Base-by-base conservation (phyloP, 2,329 filamentous ascomycete species). In the Venturia nashicola region DNA sequence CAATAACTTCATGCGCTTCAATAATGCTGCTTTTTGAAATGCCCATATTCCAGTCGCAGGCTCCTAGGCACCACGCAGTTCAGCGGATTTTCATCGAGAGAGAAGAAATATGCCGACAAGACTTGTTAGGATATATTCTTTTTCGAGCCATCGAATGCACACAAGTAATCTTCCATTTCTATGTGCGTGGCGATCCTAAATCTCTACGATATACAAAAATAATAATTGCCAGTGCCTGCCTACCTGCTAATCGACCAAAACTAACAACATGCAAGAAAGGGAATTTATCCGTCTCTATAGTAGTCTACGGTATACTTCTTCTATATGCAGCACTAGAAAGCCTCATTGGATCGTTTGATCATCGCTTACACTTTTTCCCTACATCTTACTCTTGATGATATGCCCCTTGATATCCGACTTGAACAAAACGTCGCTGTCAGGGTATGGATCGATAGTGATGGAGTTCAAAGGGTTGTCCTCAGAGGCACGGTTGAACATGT, bases 401-500 rank as follows among this genome's bases (percentile, higher is more conserved):
- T 57, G 51, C 5, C 51, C 51, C 51, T 57, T 36, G 51, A 57
- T 57, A 11, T 57, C 51, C 12, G 51, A 57, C 42, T 61, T 65
- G 63, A 65, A 65, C 23, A 65, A 32, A 16, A 65, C 59, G 1
- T 61, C 63, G 39, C 59, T 65, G 59, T 62, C 55, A 7, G 63
- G 63, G 72, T 90, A 88, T 0, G 87, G 87, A 68, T 91, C 87
- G 64, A 90, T 83, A 0, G 86, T 86, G 64, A 90, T 77, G 20
- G 83, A 80, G 70, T 91, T 91, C 55, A 91, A 76, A 1, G 88
- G 88, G 70, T 91, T 91, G 69, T 87, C 75, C 77, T 89, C 82
- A 66, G 83, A 86, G 0, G 88, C 89, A 16, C 88, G 77, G 70
- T 85, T 78, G 76, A 91, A 91, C 78, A 91, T 80, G 69, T 91